These are phyloP conservation scores for Pyrenochaeta sp. DNA, from an alignment of 2,329 filamentous ascomycete genomes.

Conservation along the genomic window DNA sequence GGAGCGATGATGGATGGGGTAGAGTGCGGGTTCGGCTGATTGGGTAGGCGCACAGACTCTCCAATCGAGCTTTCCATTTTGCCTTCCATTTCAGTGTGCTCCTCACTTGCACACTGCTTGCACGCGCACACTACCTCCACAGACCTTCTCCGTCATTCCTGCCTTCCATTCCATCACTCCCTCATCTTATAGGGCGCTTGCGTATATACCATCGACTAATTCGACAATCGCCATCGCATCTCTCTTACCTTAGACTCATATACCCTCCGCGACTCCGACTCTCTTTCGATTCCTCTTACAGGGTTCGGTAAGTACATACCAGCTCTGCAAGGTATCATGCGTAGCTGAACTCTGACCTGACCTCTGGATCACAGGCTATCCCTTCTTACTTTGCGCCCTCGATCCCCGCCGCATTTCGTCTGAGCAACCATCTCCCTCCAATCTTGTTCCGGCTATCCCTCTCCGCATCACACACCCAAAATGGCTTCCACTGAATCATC, in stretches of 20 bases:
- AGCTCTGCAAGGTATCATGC: background rate
- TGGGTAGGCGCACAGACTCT: constrained; percentile 19
- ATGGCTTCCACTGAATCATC: constrained; percentile 48
- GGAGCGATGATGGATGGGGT: background rate
- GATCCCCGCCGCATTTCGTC: constrained; percentile 10
- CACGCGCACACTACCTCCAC: constrained; percentile 15
- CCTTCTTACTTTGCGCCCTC: constrained; percentile 9
- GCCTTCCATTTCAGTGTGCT: constrained; percentile 18
- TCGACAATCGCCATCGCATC: constrained; percentile 11
- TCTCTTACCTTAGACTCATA: constrained; percentile 6
- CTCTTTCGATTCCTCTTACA: constrained; percentile 20
- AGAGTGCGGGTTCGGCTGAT: constrained; percentile 18
- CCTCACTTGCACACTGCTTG: constrained; percentile 20
- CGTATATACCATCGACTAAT: constrained; percentile 27
- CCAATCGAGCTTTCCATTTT: constrained; percentile 20
- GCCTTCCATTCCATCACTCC: constrained; percentile 17
- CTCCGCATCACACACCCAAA: constrained; percentile 24
- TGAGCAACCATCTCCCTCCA: constrained; percentile 11
- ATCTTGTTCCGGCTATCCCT: constrained; percentile 8
- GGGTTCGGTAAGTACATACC: constrained; percentile 23
- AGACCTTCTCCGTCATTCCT: constrained; percentile 7
- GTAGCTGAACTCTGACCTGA: constrained; percentile 5
- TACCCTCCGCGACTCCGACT: constrained; percentile 9
- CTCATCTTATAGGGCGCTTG: constrained; percentile 18
- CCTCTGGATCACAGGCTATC: constrained; percentile 10